A percentile compares a stretch with the other conserved stretches of the same genome.
These are phyloP conservation scores for Eucalyptus tenuipes DNA, from an alignment of 345 rosid genomes.

Conservation along the genomic window DNA sequence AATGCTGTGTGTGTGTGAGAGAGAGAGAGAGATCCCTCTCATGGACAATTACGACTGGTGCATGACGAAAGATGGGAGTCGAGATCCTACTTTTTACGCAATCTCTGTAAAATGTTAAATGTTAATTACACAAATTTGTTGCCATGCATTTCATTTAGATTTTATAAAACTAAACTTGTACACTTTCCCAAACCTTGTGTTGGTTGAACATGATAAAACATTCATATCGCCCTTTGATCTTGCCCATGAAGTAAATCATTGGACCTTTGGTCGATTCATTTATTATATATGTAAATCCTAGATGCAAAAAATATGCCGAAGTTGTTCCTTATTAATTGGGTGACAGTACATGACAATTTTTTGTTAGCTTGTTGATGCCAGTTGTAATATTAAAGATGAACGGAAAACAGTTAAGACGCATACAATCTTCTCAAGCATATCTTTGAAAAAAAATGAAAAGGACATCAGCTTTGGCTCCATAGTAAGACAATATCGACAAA, in stretches of 20 bases:
- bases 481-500: neutral
- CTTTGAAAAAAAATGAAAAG: neutral
- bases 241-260: neutral
- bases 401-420: neutral
- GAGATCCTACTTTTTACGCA: too few species aligned
- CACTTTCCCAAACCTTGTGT: too few species aligned
- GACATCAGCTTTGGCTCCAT: neutral
- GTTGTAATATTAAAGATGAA: neutral
- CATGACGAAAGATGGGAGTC: too few species aligned
- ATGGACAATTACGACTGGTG: too few species aligned
- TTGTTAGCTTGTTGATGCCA: neutral
- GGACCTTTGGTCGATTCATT: neutral
- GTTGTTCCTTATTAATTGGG: neutral
- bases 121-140: too few species aligned
- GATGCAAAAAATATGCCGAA: neutral
- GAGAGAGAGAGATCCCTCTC: too few species aligned
- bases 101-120: too few species aligned
- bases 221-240: neutral
- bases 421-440: neutral
- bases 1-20: too few species aligned
- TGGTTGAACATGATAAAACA: neutral
- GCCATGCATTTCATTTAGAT: too few species aligned
- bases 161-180: too few species aligned
- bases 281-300: neutral
- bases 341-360: neutral